Base-by-base conservation (phyloP, 1,139 yeast genomes). In the Hanseniaspora sp. region DNA sequence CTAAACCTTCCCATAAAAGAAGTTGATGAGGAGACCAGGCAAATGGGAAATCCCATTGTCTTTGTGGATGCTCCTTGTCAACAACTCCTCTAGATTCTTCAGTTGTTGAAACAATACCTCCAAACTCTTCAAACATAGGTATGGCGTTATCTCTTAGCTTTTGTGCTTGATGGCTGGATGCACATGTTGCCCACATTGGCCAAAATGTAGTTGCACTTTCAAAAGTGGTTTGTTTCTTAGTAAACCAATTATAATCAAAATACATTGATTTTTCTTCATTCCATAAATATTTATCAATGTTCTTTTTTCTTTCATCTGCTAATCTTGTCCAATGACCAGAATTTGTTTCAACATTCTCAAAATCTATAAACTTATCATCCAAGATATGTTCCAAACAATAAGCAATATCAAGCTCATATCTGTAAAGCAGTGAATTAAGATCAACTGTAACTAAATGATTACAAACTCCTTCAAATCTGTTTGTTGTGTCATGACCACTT, bases 11-110 rank as follows among this genome's bases (percentile, higher is more conserved):
- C 98, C 98, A 92, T 0, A 95, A 94, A 55, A 92, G 70, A 23
- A 92, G 86, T 67, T 92, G 98, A 67, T 94, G 98, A 1, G 98
- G 98, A 0, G 98, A 96, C 98, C 98, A 92, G 5, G 97, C 98
- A 64, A 74, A 87, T 7, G 98, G 98, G 66, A 83, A 92, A 67
- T 92, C 98, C 98, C 98, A 92, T 71, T 92, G 98, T 67, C 97
- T 77, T 37, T 86, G 80, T 29, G 95, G 96, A 61, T 90, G 74
- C 53, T 77, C 73, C 34, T 86, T 68, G 1, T 84, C 80, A 34
- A 85, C 72, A 17, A 73, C 79, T 31, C 96, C 96, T 57, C 95
- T 74, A 5, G 92, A 82, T 61, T 75, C 69, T 60, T 80, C 76
- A 0, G 96, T 84, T 44, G 97, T 95, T 0, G 96, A 84, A 1